Evolutionary conservation across 805 yeast genomes (phyloP).

Genomic region (Komagataella mondaviorum): DNA sequence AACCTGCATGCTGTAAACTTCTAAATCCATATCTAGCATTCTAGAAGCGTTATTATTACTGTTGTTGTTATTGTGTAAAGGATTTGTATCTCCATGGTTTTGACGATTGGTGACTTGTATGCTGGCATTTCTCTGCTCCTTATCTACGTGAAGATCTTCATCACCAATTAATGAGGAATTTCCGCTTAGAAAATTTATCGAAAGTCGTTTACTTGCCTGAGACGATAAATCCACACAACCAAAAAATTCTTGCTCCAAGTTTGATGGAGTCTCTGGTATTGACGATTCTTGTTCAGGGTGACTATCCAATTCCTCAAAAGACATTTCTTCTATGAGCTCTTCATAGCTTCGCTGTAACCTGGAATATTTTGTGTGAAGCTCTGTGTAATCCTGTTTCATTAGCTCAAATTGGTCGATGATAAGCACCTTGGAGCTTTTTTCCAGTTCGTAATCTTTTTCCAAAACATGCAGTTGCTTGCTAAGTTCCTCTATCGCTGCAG

Average conservation of each 20-base stretch:
- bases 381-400: conserved; percentile 22
- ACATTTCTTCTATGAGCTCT: conserved; percentile 7
- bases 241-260: neutral
- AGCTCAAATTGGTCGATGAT: conserved; percentile 42
- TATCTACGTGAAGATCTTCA: neutral
- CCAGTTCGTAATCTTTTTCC: conserved; percentile 37
- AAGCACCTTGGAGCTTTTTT: conserved; percentile 34
- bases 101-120: neutral
- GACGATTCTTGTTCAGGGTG: neutral
- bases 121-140: neutral
- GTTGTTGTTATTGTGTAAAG: neutral
- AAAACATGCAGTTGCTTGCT: conserved; percentile 21
- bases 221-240: neutral
- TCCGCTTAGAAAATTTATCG: neutral
- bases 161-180: neutral
- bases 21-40: neutral
- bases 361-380: conserved; percentile 14
- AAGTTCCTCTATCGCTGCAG: conserved; percentile 11
- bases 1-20: conserved; percentile 1
- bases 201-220: neutral
- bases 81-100: neutral
- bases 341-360: conserved; percentile 15
- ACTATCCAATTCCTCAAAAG: conserved; percentile 9
- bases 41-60: neutral
- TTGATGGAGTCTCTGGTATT: neutral